These are phyloP conservation scores for Stachybotrys chlorohalonatus DNA, from an alignment of 2,329 filamentous ascomycete genomes.

Conservation along the genomic window DNA sequence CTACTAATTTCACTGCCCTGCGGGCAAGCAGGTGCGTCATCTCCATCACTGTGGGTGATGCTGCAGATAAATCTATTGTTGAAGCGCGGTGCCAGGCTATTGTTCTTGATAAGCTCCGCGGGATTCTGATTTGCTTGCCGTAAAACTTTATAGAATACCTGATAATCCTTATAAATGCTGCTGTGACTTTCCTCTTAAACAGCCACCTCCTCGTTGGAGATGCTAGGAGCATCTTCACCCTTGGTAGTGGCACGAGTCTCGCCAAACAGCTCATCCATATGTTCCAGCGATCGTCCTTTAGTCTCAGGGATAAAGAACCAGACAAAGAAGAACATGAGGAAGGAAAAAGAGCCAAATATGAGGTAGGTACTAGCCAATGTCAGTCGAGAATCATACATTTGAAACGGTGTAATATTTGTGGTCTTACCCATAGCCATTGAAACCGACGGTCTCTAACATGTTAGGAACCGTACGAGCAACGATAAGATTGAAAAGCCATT, in stretches of 20 bases:
- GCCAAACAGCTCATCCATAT: constrained; percentile 8
- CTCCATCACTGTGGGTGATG: constrained; percentile 53
- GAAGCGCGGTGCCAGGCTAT: constrained; percentile 17
- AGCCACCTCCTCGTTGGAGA: constrained; percentile 6
- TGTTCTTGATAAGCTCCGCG: constrained; percentile 21
- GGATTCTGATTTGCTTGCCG: constrained; percentile 18
- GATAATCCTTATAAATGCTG: too few species aligned
- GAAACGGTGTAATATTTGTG: too few species aligned
- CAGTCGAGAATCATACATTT: neutral
- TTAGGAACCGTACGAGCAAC: constrained; percentile 34
- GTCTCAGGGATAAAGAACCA: constrained; percentile 58
- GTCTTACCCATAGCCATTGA: neutral
- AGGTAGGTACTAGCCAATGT: neutral
- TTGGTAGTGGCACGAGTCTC: neutral
- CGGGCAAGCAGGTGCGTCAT: constrained; percentile 46
- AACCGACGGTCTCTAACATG: neutral
- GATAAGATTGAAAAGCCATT: constrained; percentile 64
- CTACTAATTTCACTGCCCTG: constrained; percentile 48
- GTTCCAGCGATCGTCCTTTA: constrained; percentile 36
- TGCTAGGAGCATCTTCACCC: constrained; percentile 1
- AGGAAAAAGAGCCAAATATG: constrained; percentile 46
- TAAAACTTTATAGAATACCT: neutral
- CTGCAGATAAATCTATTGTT: constrained; percentile 48
- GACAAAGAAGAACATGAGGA: neutral
- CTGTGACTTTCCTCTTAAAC: neutral